A percentile compares a stretch with the other conserved stretches of the same genome.
Evolutionary conservation across 345 rosid species (phyloP).

Genomic region (Populus alba): DNA sequence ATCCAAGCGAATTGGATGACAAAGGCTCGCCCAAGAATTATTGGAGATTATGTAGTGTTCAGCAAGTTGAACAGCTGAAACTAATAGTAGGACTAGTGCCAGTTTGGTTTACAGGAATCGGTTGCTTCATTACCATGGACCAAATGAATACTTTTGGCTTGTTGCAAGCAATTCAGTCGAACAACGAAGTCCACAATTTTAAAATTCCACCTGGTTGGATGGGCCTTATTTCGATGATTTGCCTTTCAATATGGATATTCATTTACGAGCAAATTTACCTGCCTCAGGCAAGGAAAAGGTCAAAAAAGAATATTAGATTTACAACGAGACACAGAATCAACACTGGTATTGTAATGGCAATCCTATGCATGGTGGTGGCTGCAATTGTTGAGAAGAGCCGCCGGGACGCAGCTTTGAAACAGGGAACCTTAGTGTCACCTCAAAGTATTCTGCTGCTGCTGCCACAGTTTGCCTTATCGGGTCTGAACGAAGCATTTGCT

Average conservation of each 20-base stretch:
- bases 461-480: constrained; percentile 66
- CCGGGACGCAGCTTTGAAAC: constrained; percentile 38
- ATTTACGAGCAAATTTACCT: constrained; percentile 48
- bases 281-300: constrained; percentile 29
- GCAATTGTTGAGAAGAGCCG: constrained; percentile 49
- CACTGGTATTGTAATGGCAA: constrained; percentile 53
- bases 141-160: constrained; percentile 63
- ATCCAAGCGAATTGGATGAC: constrained; percentile 46
- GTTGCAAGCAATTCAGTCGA: constrained; percentile 56
- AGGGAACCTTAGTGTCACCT: constrained; percentile 44
- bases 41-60: constrained; percentile 62
- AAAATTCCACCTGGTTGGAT: constrained; percentile 67
- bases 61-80: constrained; percentile 61
- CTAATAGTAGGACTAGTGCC: constrained; percentile 47
- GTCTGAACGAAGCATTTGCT: constrained; percentile 66
- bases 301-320: constrained; percentile 38
- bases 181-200: constrained; percentile 41
- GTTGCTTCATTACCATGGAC: constrained; percentile 58
- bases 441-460: constrained; percentile 37
- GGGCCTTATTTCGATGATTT: constrained; percentile 54
- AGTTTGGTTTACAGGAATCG: constrained; percentile 60
- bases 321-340: constrained; percentile 49
- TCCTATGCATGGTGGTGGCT: constrained; percentile 51
- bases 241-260: constrained; percentile 62
- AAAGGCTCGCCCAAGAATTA: constrained; percentile 39